These are phyloP conservation scores for Hemileia vastatrix DNA, from an alignment of 1,284 basidiomycete genomes.

Conservation along the genomic window DNA sequence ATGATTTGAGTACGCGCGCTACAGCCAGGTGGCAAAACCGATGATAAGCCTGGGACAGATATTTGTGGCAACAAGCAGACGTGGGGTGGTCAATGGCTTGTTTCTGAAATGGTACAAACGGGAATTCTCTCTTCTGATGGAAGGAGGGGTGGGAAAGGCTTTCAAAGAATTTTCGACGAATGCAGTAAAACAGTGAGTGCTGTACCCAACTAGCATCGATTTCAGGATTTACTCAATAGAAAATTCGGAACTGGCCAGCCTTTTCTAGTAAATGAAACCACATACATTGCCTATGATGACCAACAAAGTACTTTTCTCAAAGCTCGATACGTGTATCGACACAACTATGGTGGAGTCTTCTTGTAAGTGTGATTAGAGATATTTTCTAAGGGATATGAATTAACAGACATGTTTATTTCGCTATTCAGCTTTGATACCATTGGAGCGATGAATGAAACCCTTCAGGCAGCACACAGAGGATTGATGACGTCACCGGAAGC, in stretches of 20 bases:
- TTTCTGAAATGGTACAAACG: conserved; percentile 5
- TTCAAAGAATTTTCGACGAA: conserved; percentile 6
- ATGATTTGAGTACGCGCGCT: not conserved
- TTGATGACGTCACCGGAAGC: too few relatives aligned
- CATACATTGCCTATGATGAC: conserved; percentile 13
- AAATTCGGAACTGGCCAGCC: conserved; percentile 1
- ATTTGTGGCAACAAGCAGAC: conserved; percentile 11
- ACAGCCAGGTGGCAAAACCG: conserved; percentile 15
- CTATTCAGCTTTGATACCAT: too few relatives aligned
- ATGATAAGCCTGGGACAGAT: conserved; percentile 17
- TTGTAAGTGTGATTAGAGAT: conserved; percentile 2
- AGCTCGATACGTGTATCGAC: conserved; percentile 1
- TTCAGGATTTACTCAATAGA: not conserved
- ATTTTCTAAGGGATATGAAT: too few relatives aligned
- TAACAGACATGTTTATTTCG: too few relatives aligned
- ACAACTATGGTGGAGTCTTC: conserved; percentile 5
- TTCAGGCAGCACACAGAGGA: too few relatives aligned
- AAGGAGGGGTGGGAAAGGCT: conserved; percentile 12
- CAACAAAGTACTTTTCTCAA: conserved; percentile 12
- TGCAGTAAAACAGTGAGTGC: conserved; percentile 12
- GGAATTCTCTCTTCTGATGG: conserved; percentile 13
- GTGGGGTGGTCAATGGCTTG: conserved; percentile 12
- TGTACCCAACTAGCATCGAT: not conserved
- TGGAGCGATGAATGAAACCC: too few relatives aligned
- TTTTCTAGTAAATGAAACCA: conserved; percentile 14